These are phyloP conservation scores for Arachis hypogaea DNA, from an alignment of 306 rosid genomes.

Conservation along the genomic window DNA sequence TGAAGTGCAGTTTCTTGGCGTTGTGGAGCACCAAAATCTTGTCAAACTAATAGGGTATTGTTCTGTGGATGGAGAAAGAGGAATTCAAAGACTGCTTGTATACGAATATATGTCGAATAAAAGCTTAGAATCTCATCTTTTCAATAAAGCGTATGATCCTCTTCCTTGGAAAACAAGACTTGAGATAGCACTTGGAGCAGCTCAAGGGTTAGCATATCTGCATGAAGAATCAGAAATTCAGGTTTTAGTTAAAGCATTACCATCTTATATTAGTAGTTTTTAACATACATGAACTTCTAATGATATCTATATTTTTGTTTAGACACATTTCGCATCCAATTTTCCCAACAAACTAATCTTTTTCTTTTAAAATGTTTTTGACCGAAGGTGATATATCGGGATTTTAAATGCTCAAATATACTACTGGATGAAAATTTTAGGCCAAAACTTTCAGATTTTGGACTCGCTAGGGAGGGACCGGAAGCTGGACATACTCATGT, in stretches of 20 bases:
- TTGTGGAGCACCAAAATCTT: constrained; percentile 74
- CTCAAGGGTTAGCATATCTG: constrained; percentile 66
- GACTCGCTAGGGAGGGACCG: constrained; percentile 94
- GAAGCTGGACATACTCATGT: constrained; percentile 73
- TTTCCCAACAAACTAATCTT: background rate
- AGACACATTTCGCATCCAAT: background rate
- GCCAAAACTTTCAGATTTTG: constrained; percentile 88
- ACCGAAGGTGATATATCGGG: constrained; percentile 74
- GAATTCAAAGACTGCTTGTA: constrained; percentile 70
- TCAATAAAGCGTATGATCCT: constrained; percentile 47
- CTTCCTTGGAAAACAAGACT: constrained; percentile 66
- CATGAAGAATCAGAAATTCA: constrained; percentile 74
- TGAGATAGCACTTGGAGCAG: constrained; percentile 63
- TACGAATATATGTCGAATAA: constrained; percentile 66
- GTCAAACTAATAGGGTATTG: constrained; percentile 76
- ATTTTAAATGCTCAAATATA: constrained; percentile 75
- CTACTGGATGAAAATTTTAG: constrained; percentile 68
- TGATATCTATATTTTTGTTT: background rate
- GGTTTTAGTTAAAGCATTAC: constrained; percentile 42
- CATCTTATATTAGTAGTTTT: background rate
- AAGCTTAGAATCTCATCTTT: constrained; percentile 72
- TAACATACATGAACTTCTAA: background rate
- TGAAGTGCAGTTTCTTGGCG: constrained; percentile 75
- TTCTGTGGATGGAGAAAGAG: constrained; percentile 67
- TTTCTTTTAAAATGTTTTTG: constrained; percentile 11